Evolutionary conservation across 129 eudicot genomes (phyloP), one percentile per base, ranked within the genome.

Genomic region (Ambrosia artemisiifolia): DNA sequence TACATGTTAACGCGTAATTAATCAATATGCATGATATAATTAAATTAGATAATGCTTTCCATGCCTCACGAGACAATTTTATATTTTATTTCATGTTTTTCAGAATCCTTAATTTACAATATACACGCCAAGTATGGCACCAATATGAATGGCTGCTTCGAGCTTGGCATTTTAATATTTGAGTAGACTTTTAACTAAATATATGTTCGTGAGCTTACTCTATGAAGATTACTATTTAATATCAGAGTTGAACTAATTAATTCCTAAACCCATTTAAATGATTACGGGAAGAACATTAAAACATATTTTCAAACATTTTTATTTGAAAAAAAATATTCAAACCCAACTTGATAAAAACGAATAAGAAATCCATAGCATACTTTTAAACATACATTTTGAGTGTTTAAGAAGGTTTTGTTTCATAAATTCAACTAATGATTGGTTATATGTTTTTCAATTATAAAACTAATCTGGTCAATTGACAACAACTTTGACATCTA

Each of bases 51-150:
- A 66, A 60, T 44, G 17, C 6, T 67, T 66, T 68, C 44, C 74
- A 44, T 75, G 74, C 35, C 59, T 66, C 80, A 67, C 69, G 75
- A 46, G 80, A 3, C 14, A 38, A 67, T 67, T 76, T 42, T 67
- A 24, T 56, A 57, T 42, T 17, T 4, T 17, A 34, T 19, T 67
- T 46, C 4, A 33, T 18, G 40, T 5, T 76, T 56, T 67, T 67
- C 36, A 54, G 28, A 55, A 53, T 53, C 35, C 11, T 43, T 75
- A 9, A 28, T 75, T 24, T 19, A 30, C 73, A 16, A 38, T 38
- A 38, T 6, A 38, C 8, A 38, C 1, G 43, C 28, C 28, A 24
- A 24, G 28, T 75, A 17, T 10, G 34, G 40, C 35, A 42, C 73
- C 59, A 42, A 55, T 30, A 67, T 9, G 32, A 67, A 43, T 59